phyloP scores from a whole-genome alignment of 176 grass and related monocot genomes.

The Musa acuminata region DNA sequence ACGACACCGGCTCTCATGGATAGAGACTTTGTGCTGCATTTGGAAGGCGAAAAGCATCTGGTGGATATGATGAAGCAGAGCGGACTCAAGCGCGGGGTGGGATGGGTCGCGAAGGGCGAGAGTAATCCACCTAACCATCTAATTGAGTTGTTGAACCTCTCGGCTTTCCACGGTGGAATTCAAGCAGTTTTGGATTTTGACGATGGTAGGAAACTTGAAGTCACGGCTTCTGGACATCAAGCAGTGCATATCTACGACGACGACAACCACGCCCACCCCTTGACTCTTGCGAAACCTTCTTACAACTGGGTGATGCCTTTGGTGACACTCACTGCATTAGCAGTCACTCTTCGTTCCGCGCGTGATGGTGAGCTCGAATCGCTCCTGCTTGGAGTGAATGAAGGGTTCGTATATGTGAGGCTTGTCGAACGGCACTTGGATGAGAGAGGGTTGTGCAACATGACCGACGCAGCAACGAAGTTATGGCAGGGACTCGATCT shows the following conservation, averaged over 20 bases:
- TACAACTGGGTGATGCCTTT: neutral
- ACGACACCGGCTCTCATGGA: no score
- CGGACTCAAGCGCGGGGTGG: neutral
- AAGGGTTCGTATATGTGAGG: neutral
- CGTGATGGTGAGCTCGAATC: neutral
- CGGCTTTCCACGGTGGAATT: no score
- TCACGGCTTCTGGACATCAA: no score
- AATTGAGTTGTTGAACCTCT: neutral
- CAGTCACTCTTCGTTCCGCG: neutral
- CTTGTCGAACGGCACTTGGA: neutral
- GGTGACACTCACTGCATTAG: neutral
- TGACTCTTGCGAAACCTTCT: neutral
- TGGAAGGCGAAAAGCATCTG: neutral
- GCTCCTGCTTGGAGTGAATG: neutral
- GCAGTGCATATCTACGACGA: no score
- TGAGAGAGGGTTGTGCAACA: neutral
- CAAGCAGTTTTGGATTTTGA: neutral
- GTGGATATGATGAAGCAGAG: neutral
- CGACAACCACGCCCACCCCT: neutral
- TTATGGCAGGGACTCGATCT: neutral
- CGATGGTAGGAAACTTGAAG: neutral
- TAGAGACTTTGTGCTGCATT: neutral
- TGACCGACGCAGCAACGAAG: neutral
- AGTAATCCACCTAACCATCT: neutral
- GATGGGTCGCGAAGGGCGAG: neutral